Evolutionary conservation across 2,329 filamentous ascomycete genomes (phyloP).

Genomic region (Hypoxylon sp.): DNA sequence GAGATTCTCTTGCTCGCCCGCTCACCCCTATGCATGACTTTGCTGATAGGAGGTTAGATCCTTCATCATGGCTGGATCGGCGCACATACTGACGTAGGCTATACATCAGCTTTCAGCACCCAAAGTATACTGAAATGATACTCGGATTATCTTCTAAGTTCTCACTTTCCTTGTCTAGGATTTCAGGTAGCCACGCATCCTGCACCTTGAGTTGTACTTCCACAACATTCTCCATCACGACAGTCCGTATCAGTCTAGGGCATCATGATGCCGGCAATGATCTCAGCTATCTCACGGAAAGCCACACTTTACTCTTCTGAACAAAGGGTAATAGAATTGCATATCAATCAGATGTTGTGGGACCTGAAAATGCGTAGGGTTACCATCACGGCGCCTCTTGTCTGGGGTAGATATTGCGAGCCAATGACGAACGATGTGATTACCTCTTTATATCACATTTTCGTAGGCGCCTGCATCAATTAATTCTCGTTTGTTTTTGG

Average conservation of each 20-base stretch:
- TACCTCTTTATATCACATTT: conserved; percentile 14
- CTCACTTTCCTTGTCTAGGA: neutral
- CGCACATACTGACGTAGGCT: neutral
- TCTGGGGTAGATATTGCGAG: conserved; percentile 10
- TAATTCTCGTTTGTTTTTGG: conserved; percentile 9
- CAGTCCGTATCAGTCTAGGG: conserved; percentile 2
- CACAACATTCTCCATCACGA: neutral
- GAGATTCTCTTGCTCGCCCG: neutral
- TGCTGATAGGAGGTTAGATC: neutral
- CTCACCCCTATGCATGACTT: conserved; percentile 1
- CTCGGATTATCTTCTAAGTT: neutral
- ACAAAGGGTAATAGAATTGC: neutral
- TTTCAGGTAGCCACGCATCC: conserved; percentile 29
- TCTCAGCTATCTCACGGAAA: conserved; percentile 22
- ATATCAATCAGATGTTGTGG: conserved; percentile 28
- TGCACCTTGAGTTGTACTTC: neutral
- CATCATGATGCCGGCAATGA: neutral
- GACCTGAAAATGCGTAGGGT: conserved; percentile 3
- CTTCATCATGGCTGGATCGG: conserved; percentile 6
- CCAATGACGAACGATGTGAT: conserved; percentile 30
- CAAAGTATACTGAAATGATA: conserved; percentile 1
- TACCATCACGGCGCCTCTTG: neutral
- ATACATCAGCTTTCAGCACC: conserved; percentile 1
- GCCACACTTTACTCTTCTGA: conserved; percentile 17
- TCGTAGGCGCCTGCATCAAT: conserved; percentile 25